Evolutionary conservation across 176 grass and related monocot species (phyloP).

Genomic region (Eragrostis nindensis): DNA sequence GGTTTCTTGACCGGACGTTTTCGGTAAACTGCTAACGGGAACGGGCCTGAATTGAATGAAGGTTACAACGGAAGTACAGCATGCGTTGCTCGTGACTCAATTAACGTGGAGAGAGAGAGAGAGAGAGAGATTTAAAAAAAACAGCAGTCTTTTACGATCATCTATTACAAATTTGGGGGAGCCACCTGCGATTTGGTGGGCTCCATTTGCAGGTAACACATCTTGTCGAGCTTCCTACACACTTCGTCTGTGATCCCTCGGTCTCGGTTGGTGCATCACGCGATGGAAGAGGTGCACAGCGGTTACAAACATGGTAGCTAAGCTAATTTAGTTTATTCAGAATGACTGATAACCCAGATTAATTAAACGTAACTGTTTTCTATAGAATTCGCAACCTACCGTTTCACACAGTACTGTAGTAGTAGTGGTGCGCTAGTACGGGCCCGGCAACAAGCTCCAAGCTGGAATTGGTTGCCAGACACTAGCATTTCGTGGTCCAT

Average conservation of each 20-base stretch:
- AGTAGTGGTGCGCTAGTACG: no score
- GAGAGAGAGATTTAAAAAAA: neutral
- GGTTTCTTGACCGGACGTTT: neutral
- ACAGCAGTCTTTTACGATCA: neutral
- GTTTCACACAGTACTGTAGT: neutral
- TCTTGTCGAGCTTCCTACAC: neutral
- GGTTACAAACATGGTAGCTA: no score
- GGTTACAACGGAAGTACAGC: neutral
- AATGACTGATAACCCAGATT: no score
- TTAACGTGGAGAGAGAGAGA: neutral
- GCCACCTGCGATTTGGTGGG: neutral
- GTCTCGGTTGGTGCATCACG: conserved; percentile 47
- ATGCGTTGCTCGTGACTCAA: neutral
- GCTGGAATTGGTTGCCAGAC: conserved; percentile 6
- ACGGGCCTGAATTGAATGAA: neutral
- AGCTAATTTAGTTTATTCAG: no score
- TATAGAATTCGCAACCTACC: no score
- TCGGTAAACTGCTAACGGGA: neutral
- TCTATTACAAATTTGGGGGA: neutral
- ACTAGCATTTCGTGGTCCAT: neutral
- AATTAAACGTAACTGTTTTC: no score
- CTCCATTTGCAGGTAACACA: neutral
- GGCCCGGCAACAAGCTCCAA: neutral
- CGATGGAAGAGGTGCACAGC: neutral
- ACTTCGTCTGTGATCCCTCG: neutral